These are phyloP conservation scores for Mediolabrus comicus DNA, from an alignment of 108 stramenopile species.

Conservation along the genomic window DNA sequence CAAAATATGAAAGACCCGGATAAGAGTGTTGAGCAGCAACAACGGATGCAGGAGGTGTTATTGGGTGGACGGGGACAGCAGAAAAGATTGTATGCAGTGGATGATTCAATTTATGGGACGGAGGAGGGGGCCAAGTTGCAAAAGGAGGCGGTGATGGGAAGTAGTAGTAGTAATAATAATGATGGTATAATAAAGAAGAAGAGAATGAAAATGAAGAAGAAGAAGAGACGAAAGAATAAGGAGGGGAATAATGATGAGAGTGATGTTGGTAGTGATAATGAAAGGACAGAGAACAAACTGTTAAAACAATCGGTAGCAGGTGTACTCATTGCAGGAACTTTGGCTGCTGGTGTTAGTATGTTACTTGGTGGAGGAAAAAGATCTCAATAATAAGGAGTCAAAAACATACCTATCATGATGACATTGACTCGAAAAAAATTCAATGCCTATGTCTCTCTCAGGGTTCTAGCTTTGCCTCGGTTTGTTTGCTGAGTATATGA, in stretches of 20 bases:
- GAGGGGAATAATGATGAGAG: background rate
- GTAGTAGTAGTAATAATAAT: too few species aligned
- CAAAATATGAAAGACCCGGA: conserved; percentile 43
- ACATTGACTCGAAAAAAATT: too few species aligned
- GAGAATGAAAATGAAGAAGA: conserved; percentile 17
- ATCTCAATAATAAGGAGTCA: conserved; percentile 27
- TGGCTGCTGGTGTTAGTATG: conserved; percentile 39
- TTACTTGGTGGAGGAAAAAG: conserved; percentile 37
- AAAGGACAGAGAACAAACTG: background rate
- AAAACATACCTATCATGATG: too few species aligned
- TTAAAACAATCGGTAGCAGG: conserved; percentile 42
- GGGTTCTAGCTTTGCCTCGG: too few species aligned
- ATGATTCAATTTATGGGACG: conserved; percentile 47
- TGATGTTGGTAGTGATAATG: background rate
- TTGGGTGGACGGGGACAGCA: conserved; percentile 46
- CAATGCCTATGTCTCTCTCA: too few species aligned
- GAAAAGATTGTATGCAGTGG: conserved; percentile 49
- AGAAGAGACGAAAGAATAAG: conserved; percentile 27
- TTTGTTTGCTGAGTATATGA: too few species aligned
- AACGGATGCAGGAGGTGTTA: conserved; percentile 45
- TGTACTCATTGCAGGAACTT: conserved; percentile 26
- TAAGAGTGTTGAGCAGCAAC: conserved; percentile 32
- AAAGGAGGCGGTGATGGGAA: conserved; percentile 10
- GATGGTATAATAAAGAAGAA: conserved; percentile 1
- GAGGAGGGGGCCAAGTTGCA: conserved; percentile 50